These are phyloP conservation scores for Spinellus fusiger DNA, from an alignment of 192 early-diverging fungal genomes.

Conservation along the genomic window DNA sequence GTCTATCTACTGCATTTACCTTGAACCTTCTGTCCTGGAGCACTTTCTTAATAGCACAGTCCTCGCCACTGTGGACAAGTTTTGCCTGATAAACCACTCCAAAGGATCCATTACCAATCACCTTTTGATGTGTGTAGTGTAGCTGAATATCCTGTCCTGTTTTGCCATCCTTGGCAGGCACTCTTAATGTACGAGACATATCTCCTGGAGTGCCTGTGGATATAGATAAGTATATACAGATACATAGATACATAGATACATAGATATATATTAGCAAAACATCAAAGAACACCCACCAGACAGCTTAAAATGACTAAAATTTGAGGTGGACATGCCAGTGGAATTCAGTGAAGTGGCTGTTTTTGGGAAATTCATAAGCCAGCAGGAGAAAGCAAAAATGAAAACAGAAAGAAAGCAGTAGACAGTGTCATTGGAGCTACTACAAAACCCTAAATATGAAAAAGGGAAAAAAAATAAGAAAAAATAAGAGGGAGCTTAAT, in stretches of 20 bases:
- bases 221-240: neutral
- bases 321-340: conserved; percentile 6
- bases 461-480: neutral
- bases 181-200: conserved; percentile 55
- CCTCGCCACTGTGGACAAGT: conserved; percentile 68
- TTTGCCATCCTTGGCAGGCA: conserved; percentile 79
- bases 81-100: conserved; percentile 97
- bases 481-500: neutral
- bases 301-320: conserved; percentile 8
- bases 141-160: conserved; percentile 80
- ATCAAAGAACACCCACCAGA: conserved; percentile 4
- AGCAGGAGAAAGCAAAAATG: neutral
- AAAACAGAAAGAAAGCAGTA: neutral
- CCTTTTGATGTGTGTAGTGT: conserved; percentile 82
- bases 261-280: neutral
- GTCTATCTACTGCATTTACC: conserved; percentile 36
- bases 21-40: conserved; percentile 97
- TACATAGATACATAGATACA: neutral
- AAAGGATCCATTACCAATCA: conserved; percentile 95
- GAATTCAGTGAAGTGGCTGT: neutral
- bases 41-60: conserved; percentile 94
- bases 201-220: conserved; percentile 34
- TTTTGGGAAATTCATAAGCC: neutral
- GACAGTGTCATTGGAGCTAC: neutral
- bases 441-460: neutral